A percentile compares a stretch with the other conserved stretches of the same genome.
These are phyloP conservation scores for Annona cherimola DNA, from an alignment of 164 flowering plant species.

Conservation along the genomic window DNA sequence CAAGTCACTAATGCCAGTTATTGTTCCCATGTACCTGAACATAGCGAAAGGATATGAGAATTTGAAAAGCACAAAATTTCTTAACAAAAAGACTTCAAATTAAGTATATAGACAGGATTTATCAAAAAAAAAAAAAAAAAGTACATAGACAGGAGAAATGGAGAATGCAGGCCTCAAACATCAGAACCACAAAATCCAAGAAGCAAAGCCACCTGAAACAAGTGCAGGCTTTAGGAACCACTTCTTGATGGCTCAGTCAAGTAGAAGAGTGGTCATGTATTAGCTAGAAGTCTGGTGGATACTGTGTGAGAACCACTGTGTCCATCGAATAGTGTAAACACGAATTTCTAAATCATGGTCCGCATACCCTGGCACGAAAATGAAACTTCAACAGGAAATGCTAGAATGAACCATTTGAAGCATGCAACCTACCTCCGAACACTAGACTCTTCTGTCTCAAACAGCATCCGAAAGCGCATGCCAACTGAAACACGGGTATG, in stretches of 20 bases:
- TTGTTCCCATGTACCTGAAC: slow-evolving; percentile 84
- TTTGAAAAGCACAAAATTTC: not conserved
- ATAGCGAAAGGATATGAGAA: slow-evolving; percentile 3
- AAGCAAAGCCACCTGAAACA: not conserved
- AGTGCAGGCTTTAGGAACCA: not conserved
- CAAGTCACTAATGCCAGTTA: slow-evolving; percentile 79
- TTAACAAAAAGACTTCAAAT: no score
- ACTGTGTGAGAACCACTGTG: no score
- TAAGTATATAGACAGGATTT: no score
- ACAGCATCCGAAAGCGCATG: slow-evolving; percentile 91
- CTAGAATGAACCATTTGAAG: not conserved
- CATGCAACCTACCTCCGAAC: slow-evolving; percentile 57
- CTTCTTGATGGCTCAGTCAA: no score
- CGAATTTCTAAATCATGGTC: not conserved
- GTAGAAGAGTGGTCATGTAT: no score
- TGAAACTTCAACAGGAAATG: not conserved
- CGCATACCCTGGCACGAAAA: not conserved
- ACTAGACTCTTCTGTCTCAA: slow-evolving; percentile 95
- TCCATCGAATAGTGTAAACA: not conserved
- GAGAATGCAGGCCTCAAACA: not conserved
- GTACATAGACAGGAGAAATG: not conserved
- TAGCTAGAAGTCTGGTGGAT: no score
- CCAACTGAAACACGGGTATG: slow-evolving; percentile 95
- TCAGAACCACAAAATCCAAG: not conserved
- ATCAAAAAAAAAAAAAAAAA: not conserved